Evolutionary conservation across 345 rosid species (phyloP), one percentile per base, ranked within the genome.

Genomic region (Dipteronia dyeriana): DNA sequence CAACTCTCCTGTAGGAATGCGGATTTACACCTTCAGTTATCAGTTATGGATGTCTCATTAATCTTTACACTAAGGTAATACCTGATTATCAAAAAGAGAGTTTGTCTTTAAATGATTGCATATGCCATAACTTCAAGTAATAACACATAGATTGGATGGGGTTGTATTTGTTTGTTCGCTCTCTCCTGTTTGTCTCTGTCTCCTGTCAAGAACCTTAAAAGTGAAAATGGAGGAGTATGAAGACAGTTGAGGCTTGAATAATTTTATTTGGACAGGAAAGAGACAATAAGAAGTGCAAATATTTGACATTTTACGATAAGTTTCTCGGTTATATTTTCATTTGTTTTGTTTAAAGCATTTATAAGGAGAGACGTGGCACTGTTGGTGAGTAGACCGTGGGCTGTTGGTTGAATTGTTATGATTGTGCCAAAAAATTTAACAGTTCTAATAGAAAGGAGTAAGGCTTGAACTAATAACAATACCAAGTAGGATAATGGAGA

Each of bases 1-100:
- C 71, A 20, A 62, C 43, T 63, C 7, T 82, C 70, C 38, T 84
- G 47, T 73, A 94, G 99, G 97, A 96, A 91, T 92, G 94, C 78
- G 98, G 99, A 79, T 90, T 92, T 85, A 73, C 88, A 62, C 98
- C 97, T 75, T 85, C 98, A 53, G 86, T 96, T 78, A 86, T 96
- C 82, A 96, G 91, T 71, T 94, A 89, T 84, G 99, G 99, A 47
- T 92, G 99, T 76, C 91, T 96, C 82, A 88, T 96, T 60, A 96
- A 94, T 86, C 91, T 93, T 66, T 92, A 88, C 78, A 82, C 82
- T 7, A 96, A 93, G 98, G 99, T 88, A 85, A 79, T 76, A 14
- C 19, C 57, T 75, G 68, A 51, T n/a, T 38, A 65, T 67, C 11
- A 53, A 43, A 38, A 60, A 39, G 51, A 65, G 34, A 34, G 38